Conservation (phyloP, 495 filamentous ascomycete species). For the Jackrogersella multiformis region DNA sequence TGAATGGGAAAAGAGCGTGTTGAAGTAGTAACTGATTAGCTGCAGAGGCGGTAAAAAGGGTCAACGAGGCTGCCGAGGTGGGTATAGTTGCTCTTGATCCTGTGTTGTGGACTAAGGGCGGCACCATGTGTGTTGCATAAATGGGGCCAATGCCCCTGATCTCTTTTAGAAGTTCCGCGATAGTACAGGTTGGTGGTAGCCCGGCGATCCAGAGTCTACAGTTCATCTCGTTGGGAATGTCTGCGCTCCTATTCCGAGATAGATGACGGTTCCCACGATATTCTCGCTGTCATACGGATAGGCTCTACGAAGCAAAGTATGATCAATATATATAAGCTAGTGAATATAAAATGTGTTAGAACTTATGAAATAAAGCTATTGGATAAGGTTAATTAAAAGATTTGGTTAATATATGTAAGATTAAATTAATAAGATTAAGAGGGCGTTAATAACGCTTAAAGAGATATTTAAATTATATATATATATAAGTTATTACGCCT, state of each 20-base stretch:
- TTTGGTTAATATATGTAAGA: too few relatives aligned
- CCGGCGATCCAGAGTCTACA: constrained; percentile 50
- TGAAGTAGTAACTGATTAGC: constrained; percentile 35
- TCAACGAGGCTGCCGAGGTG: constrained; percentile 47
- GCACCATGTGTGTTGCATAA: constrained; percentile 44
- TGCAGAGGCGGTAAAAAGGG: constrained; percentile 45
- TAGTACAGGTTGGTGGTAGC: constrained; percentile 38
- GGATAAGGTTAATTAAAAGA: too few relatives aligned
- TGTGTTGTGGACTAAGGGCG: constrained; percentile 2
- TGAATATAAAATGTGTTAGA: too few relatives aligned
- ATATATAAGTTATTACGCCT: too few relatives aligned
- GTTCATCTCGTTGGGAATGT: constrained; percentile 43
- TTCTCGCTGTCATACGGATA: too few relatives aligned
- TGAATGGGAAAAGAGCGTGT: constrained; percentile 4
- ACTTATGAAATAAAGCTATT: too few relatives aligned
- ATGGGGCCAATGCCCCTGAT: constrained; percentile 48
- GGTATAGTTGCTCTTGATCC: constrained; percentile 2
- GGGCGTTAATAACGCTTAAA: too few relatives aligned
- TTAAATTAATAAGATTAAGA: too few relatives aligned
- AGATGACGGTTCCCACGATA: constrained; percentile 10
- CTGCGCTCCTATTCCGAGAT: constrained; percentile 9
- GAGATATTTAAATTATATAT: too few relatives aligned
- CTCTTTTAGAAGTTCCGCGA: constrained; percentile 27
- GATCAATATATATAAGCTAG: too few relatives aligned
- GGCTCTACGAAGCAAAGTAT: too few relatives aligned